Evolutionary conservation across 2,329 filamentous ascomycete species (phyloP), one percentile per base, ranked within the genome.

Genomic region (Penicillium sp.): DNA sequence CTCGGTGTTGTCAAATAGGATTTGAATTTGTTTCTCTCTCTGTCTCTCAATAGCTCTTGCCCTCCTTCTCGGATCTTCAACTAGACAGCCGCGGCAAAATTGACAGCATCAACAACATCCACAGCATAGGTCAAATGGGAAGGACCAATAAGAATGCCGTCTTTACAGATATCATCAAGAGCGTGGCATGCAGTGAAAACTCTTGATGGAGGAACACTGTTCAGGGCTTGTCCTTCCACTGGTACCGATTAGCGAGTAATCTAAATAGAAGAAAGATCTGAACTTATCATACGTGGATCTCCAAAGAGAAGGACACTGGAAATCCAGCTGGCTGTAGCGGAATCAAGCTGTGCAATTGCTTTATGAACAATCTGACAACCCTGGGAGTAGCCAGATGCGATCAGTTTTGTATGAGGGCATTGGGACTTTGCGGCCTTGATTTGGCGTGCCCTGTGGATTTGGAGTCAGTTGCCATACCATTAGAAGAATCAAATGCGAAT

Each of bases 351-450:
- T 4, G 56, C 24, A 33, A 67, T 59, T 24, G 62, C 65, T 35
- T 67, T 64, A 35, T 68, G 66, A 40, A 63, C 61, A 28, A 68
- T 57, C 22, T 67, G 65, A 40, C 63, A 65, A 13, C 66, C 66
- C n/a, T 68, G 66, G 0, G 66, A 68, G 49, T 68, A 68, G 22
- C 66, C 66, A 1, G 60, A 54, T 0, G 61, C 66, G 50, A 68
- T 67, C 8, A 68, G 37, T 40, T 68, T 67, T 24, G 66, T 68
- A n/a, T 64, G 47, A 24, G 66, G 61, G 59, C 66, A 68, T 40
- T 62, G 40, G 5, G 65, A 58, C 37, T 60, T 38, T 35, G 60
- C 66, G 10, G 58, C 17, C 17, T 53, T 45, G 40, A 68, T 67
- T 22, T 67, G 61, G 2, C 53, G 58, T 15, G 66, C 66, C 66